Base-by-base conservation (phyloP, 345 rosid species). In the Barbarea vulgaris region DNA sequence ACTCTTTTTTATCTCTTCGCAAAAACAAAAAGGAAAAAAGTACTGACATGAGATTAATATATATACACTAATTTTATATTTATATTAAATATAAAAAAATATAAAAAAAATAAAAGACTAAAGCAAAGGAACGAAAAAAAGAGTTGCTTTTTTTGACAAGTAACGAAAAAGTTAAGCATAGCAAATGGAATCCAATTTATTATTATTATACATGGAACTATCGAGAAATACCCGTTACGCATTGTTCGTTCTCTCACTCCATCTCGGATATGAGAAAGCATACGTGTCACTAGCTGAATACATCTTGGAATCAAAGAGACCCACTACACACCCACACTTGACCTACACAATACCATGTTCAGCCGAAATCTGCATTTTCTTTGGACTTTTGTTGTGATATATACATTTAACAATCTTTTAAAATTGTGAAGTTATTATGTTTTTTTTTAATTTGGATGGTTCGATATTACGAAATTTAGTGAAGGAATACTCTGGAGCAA, bases 101-200 rank as follows among this genome's bases (percentile, higher is more conserved):
- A n/a, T n/a, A n/a, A n/a, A n/a, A n/a, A 1, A 28, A 17, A 47
- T 5, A 66, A 57, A 74, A 22, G 50, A 46, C 36, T 33, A 22
- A 22, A 55, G 65, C 3, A 11, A 55, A 64, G 28, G 48, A 46
- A 72, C 15, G 1, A 13, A 19, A 63, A 41, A 63, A 41, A 42
- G 6, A 44, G 36, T 33, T 48, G 11, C 11, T 37, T 63, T 27
- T 50, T 7, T 44, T 64, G 48, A n/a, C 64, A 65, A 44, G 25
- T 22, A 74, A 25, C 72, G 66, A 34, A 14, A 74, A 67, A 67
- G 67, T 18, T 17, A 36, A 75, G 10, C 55, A 39, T 75, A 42
- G 18, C 59, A 70, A 28, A 64, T 24, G 76, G 80, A 77, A 70
- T 70, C 76, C 67, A 56, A 57, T 64, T 46, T 55, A 1, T 46